A percentile compares a stretch with the other conserved stretches of the same genome.
Conservation (phyloP, 495 filamentous ascomycete species). For the Xylaria venustula region DNA sequence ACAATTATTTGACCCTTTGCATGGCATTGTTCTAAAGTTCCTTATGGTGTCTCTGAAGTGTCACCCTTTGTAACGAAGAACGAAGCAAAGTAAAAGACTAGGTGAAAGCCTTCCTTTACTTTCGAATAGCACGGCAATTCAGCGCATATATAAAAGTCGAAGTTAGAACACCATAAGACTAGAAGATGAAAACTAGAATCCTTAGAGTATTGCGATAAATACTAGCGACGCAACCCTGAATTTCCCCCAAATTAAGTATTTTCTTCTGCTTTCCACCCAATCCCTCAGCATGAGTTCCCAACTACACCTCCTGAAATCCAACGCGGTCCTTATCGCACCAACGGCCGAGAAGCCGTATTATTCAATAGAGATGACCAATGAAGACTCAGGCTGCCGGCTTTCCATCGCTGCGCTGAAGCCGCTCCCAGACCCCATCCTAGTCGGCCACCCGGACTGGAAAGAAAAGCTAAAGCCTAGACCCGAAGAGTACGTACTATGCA, state of each 20-base stretch:
- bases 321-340: background rate
- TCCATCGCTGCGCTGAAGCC: background rate
- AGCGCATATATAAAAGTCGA: background rate
- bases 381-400: background rate
- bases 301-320: background rate
- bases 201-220: no score
- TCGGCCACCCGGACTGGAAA: background rate
- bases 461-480: no score
- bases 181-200: background rate
- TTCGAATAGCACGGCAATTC: background rate
- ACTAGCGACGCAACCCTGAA: no score
- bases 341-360: background rate
- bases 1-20: background rate
- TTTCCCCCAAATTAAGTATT: no score
- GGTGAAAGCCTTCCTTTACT: background rate
- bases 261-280: background rate
- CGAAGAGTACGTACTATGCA: background rate
- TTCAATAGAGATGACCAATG: background rate
- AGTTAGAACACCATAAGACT: no score
- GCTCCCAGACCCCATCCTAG: background rate
- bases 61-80: no score
- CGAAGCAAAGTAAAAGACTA: no score
- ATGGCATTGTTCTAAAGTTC: background rate
- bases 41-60: no score
- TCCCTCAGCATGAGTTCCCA: background rate